These are phyloP conservation scores for Brassica juncea DNA, from an alignment of 345 rosid genomes.

Conservation along the genomic window DNA sequence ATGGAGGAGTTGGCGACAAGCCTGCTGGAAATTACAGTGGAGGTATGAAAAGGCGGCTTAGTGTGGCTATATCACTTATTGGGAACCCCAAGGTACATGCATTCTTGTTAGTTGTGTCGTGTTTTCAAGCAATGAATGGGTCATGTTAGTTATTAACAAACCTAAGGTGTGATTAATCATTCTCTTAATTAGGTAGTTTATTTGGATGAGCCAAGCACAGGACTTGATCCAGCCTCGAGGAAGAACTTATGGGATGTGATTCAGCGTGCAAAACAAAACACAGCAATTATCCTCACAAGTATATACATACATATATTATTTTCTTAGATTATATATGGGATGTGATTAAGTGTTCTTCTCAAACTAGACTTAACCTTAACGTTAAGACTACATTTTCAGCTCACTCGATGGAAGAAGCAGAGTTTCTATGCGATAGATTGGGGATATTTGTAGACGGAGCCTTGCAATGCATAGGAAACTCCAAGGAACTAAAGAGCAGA, in stretches of 20 bases:
- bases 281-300: constrained; percentile 83
- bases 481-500: constrained; percentile 80
- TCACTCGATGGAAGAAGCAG: constrained; percentile 99
- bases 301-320: neutral
- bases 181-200: constrained; percentile 64
- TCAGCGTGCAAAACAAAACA: constrained; percentile 72
- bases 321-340: neutral
- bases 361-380: neutral
- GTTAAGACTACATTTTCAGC: constrained; percentile 33
- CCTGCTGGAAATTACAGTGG: constrained; percentile 91
- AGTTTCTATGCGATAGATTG: constrained; percentile 77
- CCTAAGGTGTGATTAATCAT: neutral
- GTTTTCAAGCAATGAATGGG: neutral
- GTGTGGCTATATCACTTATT: constrained; percentile 92
- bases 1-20: constrained; percentile 87
- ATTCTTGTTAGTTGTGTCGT: constrained; percentile 7
- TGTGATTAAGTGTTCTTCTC: neutral
- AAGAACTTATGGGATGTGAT: constrained; percentile 84
- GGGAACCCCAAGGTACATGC: constrained; percentile 79
- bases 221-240: constrained; percentile 95
- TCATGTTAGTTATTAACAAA: neutral
- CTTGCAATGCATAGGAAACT: constrained; percentile 89
- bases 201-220: constrained; percentile 98
- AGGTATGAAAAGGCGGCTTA: constrained; percentile 97
- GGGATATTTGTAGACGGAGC: constrained; percentile 86